These are phyloP conservation scores for Phialocephala subalpina DNA, from an alignment of 2,329 filamentous ascomycete species.

Conservation along the genomic window DNA sequence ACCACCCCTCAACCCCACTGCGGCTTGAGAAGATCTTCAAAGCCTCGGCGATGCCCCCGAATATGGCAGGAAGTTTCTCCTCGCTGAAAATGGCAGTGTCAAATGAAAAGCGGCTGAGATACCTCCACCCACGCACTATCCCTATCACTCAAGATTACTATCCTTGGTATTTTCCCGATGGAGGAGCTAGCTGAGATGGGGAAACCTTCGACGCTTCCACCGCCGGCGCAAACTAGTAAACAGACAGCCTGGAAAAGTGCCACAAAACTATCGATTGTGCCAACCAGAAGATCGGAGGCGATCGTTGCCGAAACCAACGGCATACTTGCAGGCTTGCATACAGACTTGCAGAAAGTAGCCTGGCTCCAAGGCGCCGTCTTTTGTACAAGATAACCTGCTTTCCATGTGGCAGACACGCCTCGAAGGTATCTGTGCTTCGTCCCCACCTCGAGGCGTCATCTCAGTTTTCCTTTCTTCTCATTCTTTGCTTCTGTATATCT, in stretches of 20 bases:
- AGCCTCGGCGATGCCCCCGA: neutral
- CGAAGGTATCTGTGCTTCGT: conserved; percentile 1
- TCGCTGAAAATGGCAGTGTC: neutral
- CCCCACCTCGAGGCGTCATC: neutral
- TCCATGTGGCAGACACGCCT: conserved; percentile 6
- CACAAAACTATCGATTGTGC: neutral
- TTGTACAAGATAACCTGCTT: neutral
- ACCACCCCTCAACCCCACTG: neutral
- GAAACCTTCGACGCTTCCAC: neutral
- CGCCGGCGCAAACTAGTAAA: conserved; percentile 2
- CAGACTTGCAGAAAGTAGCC: neutral
- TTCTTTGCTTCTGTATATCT: conserved; percentile 1
- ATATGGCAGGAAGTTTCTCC: neutral
- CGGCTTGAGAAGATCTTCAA: neutral
- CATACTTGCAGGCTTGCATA: neutral
- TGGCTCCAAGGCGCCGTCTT: neutral
- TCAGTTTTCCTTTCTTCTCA: neutral
- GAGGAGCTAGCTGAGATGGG: conserved; percentile 6
- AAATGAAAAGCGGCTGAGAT: neutral
- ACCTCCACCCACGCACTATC: neutral
- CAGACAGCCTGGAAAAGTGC: neutral
- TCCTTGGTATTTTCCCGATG: neutral
- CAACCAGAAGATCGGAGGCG: neutral
- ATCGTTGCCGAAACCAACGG: neutral
- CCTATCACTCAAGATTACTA: neutral